Percentiles rank a stretch among this genome's conserved stretches.
Evolutionary conservation across 2,329 filamentous ascomycete species (phyloP).

Genomic region (Chaetothyriales sp.): DNA sequence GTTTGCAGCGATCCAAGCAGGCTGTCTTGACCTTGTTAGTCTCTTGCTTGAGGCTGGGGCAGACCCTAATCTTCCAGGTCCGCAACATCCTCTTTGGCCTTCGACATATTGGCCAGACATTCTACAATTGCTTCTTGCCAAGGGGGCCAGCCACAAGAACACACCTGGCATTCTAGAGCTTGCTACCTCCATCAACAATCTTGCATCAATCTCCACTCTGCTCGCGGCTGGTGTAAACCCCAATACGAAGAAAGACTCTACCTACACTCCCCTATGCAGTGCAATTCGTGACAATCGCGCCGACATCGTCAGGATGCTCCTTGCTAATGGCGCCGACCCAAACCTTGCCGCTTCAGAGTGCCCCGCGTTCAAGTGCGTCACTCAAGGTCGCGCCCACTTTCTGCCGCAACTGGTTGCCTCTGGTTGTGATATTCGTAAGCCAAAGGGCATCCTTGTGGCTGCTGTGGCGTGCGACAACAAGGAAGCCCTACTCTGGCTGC

Average conservation of each 20-base stretch:
- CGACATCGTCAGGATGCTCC: constrained; percentile 47
- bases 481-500: constrained; percentile 44
- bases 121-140: constrained; percentile 42
- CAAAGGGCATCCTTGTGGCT: constrained; percentile 51
- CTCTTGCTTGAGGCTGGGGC: constrained; percentile 43
- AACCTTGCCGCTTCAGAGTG: constrained; percentile 47
- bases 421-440: constrained; percentile 43
- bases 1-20: constrained; percentile 44
- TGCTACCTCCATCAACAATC: constrained; percentile 47
- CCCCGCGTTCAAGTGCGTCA: constrained; percentile 53
- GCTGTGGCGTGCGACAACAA: constrained; percentile 48
- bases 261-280: constrained; percentile 53
- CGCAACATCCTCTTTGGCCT: constrained; percentile 55
- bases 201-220: constrained; percentile 44
- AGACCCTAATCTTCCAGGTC: constrained; percentile 52
- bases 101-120: constrained; percentile 44
- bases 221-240: constrained; percentile 45
- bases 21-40: constrained; percentile 42
- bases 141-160: constrained; percentile 46
- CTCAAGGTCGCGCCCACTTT: constrained; percentile 47
- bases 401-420: constrained; percentile 45
- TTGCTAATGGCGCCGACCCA: constrained; percentile 37
- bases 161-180: constrained; percentile 50
- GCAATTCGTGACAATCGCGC: constrained; percentile 50
- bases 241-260: constrained; percentile 48